A percentile compares a stretch with the other conserved stretches of the same genome.
These are phyloP conservation scores for Gleditsia sinensis DNA, from an alignment of 306 rosid species.

Conservation along the genomic window DNA sequence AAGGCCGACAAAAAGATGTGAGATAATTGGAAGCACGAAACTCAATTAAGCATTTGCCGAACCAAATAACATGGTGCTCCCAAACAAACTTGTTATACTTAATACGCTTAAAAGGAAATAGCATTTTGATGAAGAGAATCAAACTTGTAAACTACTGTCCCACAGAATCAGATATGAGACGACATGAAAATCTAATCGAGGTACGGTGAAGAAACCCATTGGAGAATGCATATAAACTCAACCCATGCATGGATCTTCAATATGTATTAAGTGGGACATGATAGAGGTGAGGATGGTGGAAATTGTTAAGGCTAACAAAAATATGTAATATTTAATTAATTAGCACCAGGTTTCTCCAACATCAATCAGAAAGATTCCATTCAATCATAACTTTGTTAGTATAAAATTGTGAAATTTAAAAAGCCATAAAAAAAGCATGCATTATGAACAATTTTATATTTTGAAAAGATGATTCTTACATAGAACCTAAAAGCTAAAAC, in stretches of 20 bases:
- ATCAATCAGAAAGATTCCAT: conserved; percentile 44
- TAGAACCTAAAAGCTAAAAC: conserved; percentile 37
- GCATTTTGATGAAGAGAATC: conserved; percentile 44
- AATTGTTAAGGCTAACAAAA: conserved; percentile 18
- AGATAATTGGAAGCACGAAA: conserved; percentile 47
- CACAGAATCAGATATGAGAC: conserved; percentile 50
- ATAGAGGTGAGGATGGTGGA: conserved; percentile 34
- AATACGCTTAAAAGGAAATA: conserved; percentile 13
- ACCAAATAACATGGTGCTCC: conserved; percentile 30
- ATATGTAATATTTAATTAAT: conserved; percentile 21
- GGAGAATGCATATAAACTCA: conserved; percentile 27
- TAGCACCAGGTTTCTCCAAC: conserved; percentile 29
- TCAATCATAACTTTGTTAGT: conserved; percentile 40
- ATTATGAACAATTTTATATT: conserved; percentile 29
- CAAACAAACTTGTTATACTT: neutral
- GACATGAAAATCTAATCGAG: conserved; percentile 51
- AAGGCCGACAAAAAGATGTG: conserved; percentile 59
- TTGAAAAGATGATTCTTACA: conserved; percentile 14
- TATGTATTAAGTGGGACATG: conserved; percentile 37
- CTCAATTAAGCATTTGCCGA: conserved; percentile 47
- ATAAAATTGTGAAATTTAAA: conserved; percentile 19
- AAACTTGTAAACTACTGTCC: conserved; percentile 36
- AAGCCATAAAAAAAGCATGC: conserved; percentile 36
- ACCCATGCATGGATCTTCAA: conserved; percentile 34
- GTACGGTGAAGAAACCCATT: conserved; percentile 37